Percentiles rank a stretch among this genome's conserved stretches.
These are phyloP conservation scores for Penicillium paradoxum DNA, from an alignment of 495 filamentous ascomycete genomes.

Conservation along the genomic window DNA sequence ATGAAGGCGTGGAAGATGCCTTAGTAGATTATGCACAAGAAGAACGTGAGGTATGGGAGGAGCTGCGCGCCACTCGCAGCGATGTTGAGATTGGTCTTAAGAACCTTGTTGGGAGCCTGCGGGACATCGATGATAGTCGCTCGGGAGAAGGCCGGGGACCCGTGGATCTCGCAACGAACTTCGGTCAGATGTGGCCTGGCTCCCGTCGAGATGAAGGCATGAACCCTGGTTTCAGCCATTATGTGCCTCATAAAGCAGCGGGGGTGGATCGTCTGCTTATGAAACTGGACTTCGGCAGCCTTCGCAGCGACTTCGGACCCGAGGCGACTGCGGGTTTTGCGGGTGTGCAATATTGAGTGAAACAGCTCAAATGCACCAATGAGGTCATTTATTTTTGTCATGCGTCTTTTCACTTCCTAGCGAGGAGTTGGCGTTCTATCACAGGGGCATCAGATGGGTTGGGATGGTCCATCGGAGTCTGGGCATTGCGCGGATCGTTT, in stretches of 20 bases:
- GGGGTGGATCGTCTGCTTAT: conserved; percentile 78
- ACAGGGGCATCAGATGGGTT: background rate
- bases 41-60: conserved; percentile 56
- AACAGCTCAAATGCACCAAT: background rate
- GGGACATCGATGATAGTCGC: conserved; percentile 53
- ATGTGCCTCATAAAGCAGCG: conserved; percentile 59
- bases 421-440: conserved; percentile 4
- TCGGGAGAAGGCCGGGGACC: conserved; percentile 36
- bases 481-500: background rate
- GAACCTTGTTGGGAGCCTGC: conserved; percentile 53
- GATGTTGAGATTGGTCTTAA: conserved; percentile 52
- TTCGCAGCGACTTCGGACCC: conserved; percentile 19
- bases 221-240: conserved; percentile 39
- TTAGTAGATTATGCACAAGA: conserved; percentile 65
- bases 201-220: conserved; percentile 5
- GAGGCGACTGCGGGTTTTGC: conserved; percentile 4
- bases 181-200: conserved; percentile 12
- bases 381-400: background rate
- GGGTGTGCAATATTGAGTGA: conserved; percentile 6
- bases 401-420: background rate
- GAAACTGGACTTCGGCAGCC: conserved; percentile 72
- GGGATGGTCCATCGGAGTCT: background rate
- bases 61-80: conserved; percentile 42
- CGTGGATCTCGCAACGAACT: conserved; percentile 23
- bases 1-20: conserved; percentile 72